Conservation (phyloP, 805 yeast genomes). For the Priceomyces haplophilus region DNA sequence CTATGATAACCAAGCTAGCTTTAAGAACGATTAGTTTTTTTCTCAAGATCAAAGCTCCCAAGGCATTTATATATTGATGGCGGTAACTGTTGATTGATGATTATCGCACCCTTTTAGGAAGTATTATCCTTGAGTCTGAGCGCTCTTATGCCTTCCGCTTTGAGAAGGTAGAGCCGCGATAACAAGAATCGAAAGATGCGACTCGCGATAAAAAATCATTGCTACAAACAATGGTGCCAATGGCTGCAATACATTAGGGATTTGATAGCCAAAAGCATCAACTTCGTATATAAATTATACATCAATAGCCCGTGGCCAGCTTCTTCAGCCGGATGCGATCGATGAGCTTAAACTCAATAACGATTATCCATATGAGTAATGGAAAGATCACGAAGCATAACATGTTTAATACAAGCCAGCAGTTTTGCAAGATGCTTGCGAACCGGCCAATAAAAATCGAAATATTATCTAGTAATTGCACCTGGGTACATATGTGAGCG, state of each 20-base stretch:
- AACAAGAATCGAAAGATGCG: not conserved
- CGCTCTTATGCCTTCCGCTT: not conserved
- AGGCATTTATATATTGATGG: not conserved
- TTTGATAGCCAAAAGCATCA: not conserved
- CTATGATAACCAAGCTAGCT: not conserved
- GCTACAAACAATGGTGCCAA: not conserved
- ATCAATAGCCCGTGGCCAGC: not conserved
- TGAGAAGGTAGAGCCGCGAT: not conserved
- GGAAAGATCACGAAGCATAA: constrained; percentile 21
- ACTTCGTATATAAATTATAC: too few relatives aligned
- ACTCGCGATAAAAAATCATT: too few relatives aligned
- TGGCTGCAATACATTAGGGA: not conserved
- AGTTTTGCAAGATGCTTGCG: constrained; percentile 12
- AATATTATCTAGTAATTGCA: constrained; percentile 1
- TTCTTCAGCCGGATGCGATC: not conserved
- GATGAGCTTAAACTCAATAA: constrained; percentile 14
- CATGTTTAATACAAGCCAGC: constrained; percentile 18
- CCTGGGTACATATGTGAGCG: constrained; percentile 5
- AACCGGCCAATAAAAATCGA: constrained; percentile 6
- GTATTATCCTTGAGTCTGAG: not conserved
- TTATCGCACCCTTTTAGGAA: not conserved
- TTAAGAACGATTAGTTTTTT: not conserved
- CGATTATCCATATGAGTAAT: constrained; percentile 18
- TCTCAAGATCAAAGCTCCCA: not conserved
- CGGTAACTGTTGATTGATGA: not conserved